A percentile compares a stretch with the other conserved stretches of the same genome.
phyloP scores from a whole-genome alignment of 192 early-diverging fungal species.

The Coemansia sp. region DNA sequence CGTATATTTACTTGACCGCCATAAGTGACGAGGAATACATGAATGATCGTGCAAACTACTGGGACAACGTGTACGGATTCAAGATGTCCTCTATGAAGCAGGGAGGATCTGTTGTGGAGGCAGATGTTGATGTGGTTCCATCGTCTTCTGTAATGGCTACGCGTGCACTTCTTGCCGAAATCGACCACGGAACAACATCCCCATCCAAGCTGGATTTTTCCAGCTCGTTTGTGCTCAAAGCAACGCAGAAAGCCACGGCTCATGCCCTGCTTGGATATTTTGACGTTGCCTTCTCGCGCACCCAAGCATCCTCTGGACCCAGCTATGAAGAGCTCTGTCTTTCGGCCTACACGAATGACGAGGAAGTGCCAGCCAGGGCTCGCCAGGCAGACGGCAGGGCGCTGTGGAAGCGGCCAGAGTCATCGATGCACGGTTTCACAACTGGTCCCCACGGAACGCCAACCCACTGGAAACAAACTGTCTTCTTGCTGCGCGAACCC shows the following conservation, averaged over 20 bases:
- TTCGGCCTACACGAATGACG: conserved; percentile 14
- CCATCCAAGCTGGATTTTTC: conserved; percentile 73
- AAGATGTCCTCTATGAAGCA: conserved; percentile 86
- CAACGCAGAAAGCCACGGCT: conserved; percentile 63
- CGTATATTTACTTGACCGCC: conserved; percentile 89
- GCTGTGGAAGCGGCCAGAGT: conserved; percentile 39
- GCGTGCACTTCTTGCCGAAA: conserved; percentile 65
- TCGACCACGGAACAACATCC: conserved; percentile 71
- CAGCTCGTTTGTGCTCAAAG: conserved; percentile 66
- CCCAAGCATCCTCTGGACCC: conserved; percentile 33
- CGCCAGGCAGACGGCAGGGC: conserved; percentile 13
- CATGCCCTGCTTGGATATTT: conserved; percentile 90
- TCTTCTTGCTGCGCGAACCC: conserved; percentile 71
- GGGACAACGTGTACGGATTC: conserved; percentile 95
- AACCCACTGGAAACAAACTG: conserved; percentile 99
- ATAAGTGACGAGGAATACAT: conserved; percentile 79
- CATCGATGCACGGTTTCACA: conserved; percentile 57
- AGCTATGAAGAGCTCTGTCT: conserved; percentile 24
- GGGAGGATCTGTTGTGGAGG: conserved; percentile 62
- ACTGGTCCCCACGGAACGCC: conserved; percentile 73
- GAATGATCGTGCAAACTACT: conserved; percentile 76
- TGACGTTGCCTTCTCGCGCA: conserved; percentile 81
- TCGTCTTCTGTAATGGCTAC: conserved; percentile 66
- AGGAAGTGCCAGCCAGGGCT: conserved; percentile 4
- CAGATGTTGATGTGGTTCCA: conserved; percentile 79